phyloP scores from a whole-genome alignment of 441 rosid genomes.

The Populus hybrid region DNA sequence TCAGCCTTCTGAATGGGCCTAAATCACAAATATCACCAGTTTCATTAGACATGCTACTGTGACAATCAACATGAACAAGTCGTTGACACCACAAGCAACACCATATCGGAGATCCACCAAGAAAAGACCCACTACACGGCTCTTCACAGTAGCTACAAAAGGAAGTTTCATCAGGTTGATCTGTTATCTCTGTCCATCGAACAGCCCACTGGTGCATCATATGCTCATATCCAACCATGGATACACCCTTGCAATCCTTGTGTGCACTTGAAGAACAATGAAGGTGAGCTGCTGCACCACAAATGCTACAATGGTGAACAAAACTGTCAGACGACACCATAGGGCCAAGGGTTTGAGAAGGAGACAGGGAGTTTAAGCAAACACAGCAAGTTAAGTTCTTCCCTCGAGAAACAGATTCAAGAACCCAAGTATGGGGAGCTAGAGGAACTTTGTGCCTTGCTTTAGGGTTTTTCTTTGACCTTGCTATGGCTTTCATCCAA shows the following conservation, averaged over 20 bases:
- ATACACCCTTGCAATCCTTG: conserved; percentile 84
- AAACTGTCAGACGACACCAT: conserved; percentile 50
- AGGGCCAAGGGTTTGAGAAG: conserved; percentile 68
- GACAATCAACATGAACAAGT: conserved; percentile 94
- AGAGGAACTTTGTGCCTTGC: conserved; percentile 63
- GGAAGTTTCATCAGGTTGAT: conserved; percentile 74
- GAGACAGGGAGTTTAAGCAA: conserved; percentile 72
- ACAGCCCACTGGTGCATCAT: conserved; percentile 93
- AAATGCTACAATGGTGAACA: conserved; percentile 62
- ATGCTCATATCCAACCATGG: conserved; percentile 76
- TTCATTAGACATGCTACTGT: conserved; percentile 64
- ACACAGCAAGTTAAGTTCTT: conserved; percentile 84
- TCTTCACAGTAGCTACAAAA: conserved; percentile 93
- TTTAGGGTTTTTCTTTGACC: conserved; percentile 88
- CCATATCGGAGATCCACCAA: conserved; percentile 98
- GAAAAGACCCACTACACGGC: conserved; percentile 85
- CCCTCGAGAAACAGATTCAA: conserved; percentile 62
- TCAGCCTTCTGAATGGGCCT: conserved; percentile 76
- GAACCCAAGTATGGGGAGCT: conserved; percentile 72
- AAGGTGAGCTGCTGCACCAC: conserved; percentile 81
- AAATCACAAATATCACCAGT: conserved; percentile 84
- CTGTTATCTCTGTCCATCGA: conserved; percentile 82
- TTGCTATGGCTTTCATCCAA: conserved; percentile 93
- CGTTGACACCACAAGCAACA: conserved; percentile 99
- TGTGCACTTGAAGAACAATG: conserved; percentile 69